Evolutionary conservation across 441 rosid genomes (phyloP).

Genomic region (Euphorbia corollata): DNA sequence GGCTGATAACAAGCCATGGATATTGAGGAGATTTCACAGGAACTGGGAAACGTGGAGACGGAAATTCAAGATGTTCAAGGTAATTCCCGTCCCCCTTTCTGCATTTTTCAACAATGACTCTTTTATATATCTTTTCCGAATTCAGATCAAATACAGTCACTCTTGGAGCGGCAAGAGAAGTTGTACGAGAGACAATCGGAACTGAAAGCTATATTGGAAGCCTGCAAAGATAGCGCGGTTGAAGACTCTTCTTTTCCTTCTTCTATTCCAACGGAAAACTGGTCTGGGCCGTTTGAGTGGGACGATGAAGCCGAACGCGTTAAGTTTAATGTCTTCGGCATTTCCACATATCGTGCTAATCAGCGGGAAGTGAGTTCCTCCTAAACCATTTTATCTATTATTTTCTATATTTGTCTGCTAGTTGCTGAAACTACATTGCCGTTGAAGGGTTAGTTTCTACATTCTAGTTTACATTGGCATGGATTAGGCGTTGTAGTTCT

Average conservation of each 20-base stretch:
- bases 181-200: conserved; percentile 65
- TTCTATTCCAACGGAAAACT: conserved; percentile 36
- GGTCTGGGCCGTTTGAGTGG: conserved; percentile 80
- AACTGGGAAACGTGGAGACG: conserved; percentile 13
- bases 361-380: conserved; percentile 60
- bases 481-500: no score
- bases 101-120: neutral
- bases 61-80: conserved; percentile 18
- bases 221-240: conserved; percentile 21
- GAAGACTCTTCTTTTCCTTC: neutral
- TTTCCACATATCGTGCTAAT: conserved; percentile 70
- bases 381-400: neutral
- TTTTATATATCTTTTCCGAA: neutral
- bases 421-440: neutral
- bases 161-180: conserved; percentile 67
- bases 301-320: conserved; percentile 71
- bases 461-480: neutral
- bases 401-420: neutral
- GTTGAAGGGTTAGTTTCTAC: neutral
- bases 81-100: neutral
- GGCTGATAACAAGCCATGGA: neutral
- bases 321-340: conserved; percentile 79
- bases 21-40: conserved; percentile 4
- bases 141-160: conserved; percentile 55
- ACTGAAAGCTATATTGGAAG: conserved; percentile 51